Evolutionary conservation across 2,329 filamentous ascomycete species (phyloP).

Genomic region (Gnomoniopsis sp.): DNA sequence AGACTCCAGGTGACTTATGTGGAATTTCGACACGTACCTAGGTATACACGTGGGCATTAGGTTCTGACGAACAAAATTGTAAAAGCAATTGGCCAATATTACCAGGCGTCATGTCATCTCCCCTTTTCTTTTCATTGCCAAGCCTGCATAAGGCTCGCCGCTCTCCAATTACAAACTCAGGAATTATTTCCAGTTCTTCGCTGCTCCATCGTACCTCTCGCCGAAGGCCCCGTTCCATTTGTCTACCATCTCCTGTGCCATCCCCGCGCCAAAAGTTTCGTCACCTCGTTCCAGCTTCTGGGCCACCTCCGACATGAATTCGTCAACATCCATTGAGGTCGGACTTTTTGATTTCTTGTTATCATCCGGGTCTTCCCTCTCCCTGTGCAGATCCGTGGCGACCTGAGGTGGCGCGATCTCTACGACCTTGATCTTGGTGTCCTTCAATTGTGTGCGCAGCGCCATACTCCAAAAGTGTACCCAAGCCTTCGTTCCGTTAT

Average conservation of each 20-base stretch:
- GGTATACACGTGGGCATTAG: no score
- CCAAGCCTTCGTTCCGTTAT: conserved; percentile 59
- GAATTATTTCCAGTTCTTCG: conserved; percentile 14
- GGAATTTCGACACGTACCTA: no score
- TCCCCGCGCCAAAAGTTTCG: conserved; percentile 46
- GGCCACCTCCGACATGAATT: conserved; percentile 49
- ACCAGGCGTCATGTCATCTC: no score
- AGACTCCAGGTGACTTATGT: no score
- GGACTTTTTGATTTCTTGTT: conserved; percentile 56
- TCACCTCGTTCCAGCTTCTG: conserved; percentile 42
- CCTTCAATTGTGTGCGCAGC: conserved; percentile 46
- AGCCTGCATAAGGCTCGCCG: no score
- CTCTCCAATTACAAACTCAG: no score
- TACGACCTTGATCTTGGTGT: conserved; percentile 43
- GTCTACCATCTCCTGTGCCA: conserved; percentile 13
- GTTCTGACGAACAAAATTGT: no score
- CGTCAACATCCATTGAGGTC: conserved; percentile 43
- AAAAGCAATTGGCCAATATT: no score
- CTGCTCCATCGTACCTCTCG: conserved; percentile 15
- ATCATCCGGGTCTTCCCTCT: conserved; percentile 52
- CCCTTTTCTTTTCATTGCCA: no score
- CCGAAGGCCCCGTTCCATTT: conserved; percentile 16
- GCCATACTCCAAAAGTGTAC: conserved; percentile 55
- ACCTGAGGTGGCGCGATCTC: conserved; percentile 56
- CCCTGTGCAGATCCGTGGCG: conserved; percentile 51